A percentile compares a stretch with the other conserved stretches of the same genome.
Evolutionary conservation across 2,329 filamentous ascomycete species (phyloP).

Genomic region (Curvularia lunata): DNA sequence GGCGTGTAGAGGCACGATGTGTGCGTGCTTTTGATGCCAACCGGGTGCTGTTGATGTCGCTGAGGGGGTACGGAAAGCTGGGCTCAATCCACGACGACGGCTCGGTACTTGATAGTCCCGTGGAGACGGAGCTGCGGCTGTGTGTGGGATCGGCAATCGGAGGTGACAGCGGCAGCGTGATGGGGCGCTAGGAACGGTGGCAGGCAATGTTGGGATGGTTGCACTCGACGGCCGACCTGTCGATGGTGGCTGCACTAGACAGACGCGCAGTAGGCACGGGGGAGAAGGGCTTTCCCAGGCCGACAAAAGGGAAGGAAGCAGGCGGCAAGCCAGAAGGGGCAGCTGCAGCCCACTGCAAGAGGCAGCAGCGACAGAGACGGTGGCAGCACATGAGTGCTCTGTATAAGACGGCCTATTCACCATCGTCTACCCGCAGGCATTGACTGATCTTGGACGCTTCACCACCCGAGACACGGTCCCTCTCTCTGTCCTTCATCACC

Average conservation of each 20-base stretch:
- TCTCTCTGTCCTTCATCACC: constrained; percentile 11
- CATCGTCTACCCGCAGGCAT: constrained; percentile 27
- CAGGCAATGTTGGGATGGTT: constrained; percentile 15
- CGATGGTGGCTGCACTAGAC: constrained; percentile 19
- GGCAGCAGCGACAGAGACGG: constrained; percentile 35
- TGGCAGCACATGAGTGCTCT: constrained; percentile 25
- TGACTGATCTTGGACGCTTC: neutral
- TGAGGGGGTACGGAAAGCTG: constrained; percentile 33
- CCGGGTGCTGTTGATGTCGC: constrained; percentile 30
- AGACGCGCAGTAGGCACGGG: constrained; percentile 24
- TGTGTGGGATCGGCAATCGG: constrained; percentile 41
- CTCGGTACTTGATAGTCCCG: constrained; percentile 34
- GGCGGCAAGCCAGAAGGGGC: constrained; percentile 37
- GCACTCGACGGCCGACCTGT: constrained; percentile 12
- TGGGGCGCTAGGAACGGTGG: constrained; percentile 21
- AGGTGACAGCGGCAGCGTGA: constrained; percentile 29
- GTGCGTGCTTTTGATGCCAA: constrained; percentile 21
- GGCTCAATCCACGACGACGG: constrained; percentile 16
- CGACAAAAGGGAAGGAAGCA: constrained; percentile 35
- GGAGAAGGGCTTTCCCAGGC: constrained; percentile 36
- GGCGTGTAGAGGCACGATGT: constrained; percentile 13
- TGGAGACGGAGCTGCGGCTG: constrained; percentile 29
- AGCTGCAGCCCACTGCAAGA: constrained; percentile 43
- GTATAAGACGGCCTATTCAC: constrained; percentile 46
- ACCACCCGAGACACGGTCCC: neutral